phyloP scores from a whole-genome alignment of 2,329 filamentous ascomycete species.

The Colletotrichum tamarilloi region DNA sequence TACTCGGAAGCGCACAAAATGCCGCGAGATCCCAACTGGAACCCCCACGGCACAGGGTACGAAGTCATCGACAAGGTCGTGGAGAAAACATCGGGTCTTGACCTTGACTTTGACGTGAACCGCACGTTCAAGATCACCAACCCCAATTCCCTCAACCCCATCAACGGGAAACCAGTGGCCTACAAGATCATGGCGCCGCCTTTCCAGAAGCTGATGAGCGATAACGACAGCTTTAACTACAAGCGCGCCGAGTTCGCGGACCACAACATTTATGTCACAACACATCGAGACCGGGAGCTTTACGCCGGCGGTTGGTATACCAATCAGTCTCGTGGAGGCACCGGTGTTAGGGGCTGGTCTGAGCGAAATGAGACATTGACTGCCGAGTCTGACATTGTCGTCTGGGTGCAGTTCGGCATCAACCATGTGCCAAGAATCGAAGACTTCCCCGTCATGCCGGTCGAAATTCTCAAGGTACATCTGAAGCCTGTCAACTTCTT shows the following conservation, averaged over 20 bases:
- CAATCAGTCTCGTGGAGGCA: slow-evolving; percentile 27
- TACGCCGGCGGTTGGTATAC: slow-evolving; percentile 33
- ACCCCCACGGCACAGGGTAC: slow-evolving; percentile 34
- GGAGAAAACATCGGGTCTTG: slow-evolving; percentile 16
- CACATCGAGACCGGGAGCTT: slow-evolving; percentile 24
- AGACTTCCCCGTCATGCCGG: slow-evolving; percentile 70
- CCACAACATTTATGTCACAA: slow-evolving; percentile 34
- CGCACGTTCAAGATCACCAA: slow-evolving; percentile 34
- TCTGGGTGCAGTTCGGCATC: slow-evolving; percentile 66
- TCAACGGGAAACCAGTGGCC: slow-evolving; percentile 33
- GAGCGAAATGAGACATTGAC: slow-evolving; percentile 22
- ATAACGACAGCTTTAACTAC: slow-evolving; percentile 28
- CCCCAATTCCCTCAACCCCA: slow-evolving; percentile 31
- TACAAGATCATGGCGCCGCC: slow-evolving; percentile 34
- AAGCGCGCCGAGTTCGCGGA: slow-evolving; percentile 34
- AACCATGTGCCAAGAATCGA: slow-evolving; percentile 67
- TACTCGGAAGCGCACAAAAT: slow-evolving; percentile 52
- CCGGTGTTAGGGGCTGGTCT: slow-evolving; percentile 30
- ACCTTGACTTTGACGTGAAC: slow-evolving; percentile 24
- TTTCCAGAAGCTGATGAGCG: slow-evolving; percentile 33
- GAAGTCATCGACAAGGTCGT: slow-evolving; percentile 24
- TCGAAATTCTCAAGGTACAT: slow-evolving; percentile 63
- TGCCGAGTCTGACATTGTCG: slow-evolving; percentile 46
- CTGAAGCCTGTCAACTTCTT: slow-evolving; percentile 64
- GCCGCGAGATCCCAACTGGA: slow-evolving; percentile 26